A percentile compares a stretch with the other conserved stretches of the same genome.
These are phyloP conservation scores for Boletales sp. DNA, from an alignment of 768 basidiomycete genomes.

Conservation along the genomic window DNA sequence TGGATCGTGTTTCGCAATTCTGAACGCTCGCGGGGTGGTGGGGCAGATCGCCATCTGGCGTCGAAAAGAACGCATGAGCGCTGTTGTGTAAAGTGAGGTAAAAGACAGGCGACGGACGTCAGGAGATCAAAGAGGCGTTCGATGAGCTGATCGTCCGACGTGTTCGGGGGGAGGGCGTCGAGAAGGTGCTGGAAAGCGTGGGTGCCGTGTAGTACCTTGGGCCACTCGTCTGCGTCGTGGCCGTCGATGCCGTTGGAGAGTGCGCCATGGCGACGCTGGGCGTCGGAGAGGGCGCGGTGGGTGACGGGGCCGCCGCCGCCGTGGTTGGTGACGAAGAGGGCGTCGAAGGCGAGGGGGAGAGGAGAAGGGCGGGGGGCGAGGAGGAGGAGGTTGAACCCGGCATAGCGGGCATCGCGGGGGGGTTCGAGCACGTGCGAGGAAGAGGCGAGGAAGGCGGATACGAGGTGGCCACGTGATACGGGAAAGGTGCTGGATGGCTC, in stretches of 20 bases:
- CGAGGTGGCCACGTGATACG: constrained; percentile 67
- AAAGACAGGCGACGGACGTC: constrained; percentile 47
- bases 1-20: constrained; percentile 63
- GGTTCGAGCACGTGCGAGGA: constrained; percentile 39
- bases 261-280: constrained; percentile 52
- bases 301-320: constrained; percentile 63
- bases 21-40: constrained; percentile 44
- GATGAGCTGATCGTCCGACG: constrained; percentile 50
- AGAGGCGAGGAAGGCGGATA: constrained; percentile 64
- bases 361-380: constrained; percentile 39
- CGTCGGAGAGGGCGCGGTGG: constrained; percentile 47
- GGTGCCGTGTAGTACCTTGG: constrained; percentile 65
- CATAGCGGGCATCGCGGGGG: constrained; percentile 50
- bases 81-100: not conserved
- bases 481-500: constrained; percentile 49
- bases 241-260: constrained; percentile 77
- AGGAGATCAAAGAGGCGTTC: constrained; percentile 63
- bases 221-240: constrained; percentile 60
- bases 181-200: constrained; percentile 44
- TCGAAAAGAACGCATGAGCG: no score
- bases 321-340: constrained; percentile 61
- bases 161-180: constrained; percentile 31
- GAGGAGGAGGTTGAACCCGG: constrained; percentile 80
- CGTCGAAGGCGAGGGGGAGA: constrained; percentile 42
- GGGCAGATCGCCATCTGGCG: constrained; percentile 28